Base-by-base conservation (phyloP, 2,329 filamentous ascomycete species). In the Penicillium paneum region DNA sequence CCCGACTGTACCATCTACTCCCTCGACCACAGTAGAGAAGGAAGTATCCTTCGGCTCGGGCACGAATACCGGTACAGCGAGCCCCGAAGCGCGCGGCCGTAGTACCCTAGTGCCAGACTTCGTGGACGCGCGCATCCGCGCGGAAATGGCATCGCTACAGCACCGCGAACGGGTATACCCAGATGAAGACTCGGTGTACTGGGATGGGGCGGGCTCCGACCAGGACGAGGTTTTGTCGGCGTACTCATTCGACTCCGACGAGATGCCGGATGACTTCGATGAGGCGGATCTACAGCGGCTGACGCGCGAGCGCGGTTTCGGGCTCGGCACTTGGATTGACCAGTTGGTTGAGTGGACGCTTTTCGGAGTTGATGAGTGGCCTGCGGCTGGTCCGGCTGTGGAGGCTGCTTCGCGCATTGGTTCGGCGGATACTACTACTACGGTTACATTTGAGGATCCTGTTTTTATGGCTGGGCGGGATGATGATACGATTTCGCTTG, bases 271-370 rank as follows among this genome's bases (percentile, higher is more conserved):
- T 40, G 72, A 74, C 3, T 73, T 78, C 5, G 80, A 82, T 43
- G 82, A 84, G 61, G 75, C 76, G 24, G 81, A 83, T 62, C 68
- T 84, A 17, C 78, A 79, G 39, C 71, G 76, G 2, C 67, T 84
- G 31, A 80, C 80, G 12, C 71, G 74, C 24, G 76, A 79, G 59
- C 71, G 75, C n/a, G 79, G 78, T 1, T 83, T 81, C 55, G 81
- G 82, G 0, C 67, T 85, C 5, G 83, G 83, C 0, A 71, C 76
- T 10, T 80, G 81, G 76, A 75, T 86, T 62, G 83, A 86, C 59
- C 72, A 77, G 24, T 63, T 85, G 34, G 81, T 85, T 54, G 81
- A 81, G 31, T 83, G 81, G 78, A 78, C 78, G 11, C 59, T 84
- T 38, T 84, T 84, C 60, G 76, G 76, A 3, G 77, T 80, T 1